phyloP scores from a whole-genome alignment of 148 eudicot species.

The Fagopyrum homotropicum region DNA sequence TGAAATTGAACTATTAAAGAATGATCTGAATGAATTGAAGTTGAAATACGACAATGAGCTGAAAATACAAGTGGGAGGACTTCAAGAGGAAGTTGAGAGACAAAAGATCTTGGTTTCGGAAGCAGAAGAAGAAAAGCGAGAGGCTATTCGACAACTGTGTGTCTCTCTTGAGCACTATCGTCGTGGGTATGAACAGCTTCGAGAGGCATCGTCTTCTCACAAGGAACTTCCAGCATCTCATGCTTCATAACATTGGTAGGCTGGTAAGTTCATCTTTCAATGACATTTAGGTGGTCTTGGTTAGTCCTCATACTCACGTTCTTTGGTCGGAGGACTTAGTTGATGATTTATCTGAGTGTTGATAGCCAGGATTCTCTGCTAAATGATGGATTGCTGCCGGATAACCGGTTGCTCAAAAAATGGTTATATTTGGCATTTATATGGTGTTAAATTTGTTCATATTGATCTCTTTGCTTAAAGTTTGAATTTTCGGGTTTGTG shows the following conservation, averaged over 20 bases:
- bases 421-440: conserved; percentile 1
- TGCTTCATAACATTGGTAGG: neutral
- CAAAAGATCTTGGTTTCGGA: conserved; percentile 36
- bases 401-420: neutral
- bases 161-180: conserved; percentile 79
- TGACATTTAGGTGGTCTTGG: neutral
- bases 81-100: conserved; percentile 46
- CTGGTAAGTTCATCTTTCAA: neutral
- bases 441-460: neutral
- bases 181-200: conserved; percentile 47
- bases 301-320: neutral
- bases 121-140: conserved; percentile 78
- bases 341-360: neutral
- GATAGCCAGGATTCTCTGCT: conserved; percentile 7
- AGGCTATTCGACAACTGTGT: conserved; percentile 82
- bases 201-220: conserved; percentile 47
- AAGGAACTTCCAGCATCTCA: conserved; percentile 11
- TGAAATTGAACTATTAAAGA: conserved; percentile 51
- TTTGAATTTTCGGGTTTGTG: neutral
- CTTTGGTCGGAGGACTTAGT: neutral
- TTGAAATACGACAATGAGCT: conserved; percentile 40
- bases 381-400: neutral
- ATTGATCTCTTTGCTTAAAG: neutral
- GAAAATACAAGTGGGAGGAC: conserved; percentile 29
- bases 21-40: conserved; percentile 30